Percentiles rank a stretch among this genome's conserved stretches.
Evolutionary conservation across 2,329 filamentous ascomycete genomes (phyloP).

Genomic region (Cladophialophora chaetospira): DNA sequence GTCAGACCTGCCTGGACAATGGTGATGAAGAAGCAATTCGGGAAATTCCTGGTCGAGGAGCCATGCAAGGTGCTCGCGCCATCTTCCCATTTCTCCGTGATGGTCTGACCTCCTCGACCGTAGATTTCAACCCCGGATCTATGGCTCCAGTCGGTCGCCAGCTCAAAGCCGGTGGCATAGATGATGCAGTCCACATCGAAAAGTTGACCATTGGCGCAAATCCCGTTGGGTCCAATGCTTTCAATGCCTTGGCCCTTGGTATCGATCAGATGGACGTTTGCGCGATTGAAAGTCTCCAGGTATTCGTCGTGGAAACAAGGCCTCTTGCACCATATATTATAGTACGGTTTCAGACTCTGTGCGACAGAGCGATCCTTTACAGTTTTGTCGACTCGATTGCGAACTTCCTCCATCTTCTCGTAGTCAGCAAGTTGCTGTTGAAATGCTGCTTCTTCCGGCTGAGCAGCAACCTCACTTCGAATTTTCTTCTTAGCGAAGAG

Average conservation of each 20-base stretch:
- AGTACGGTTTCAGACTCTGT: conserved; percentile 54
- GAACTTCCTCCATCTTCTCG: conserved; percentile 40
- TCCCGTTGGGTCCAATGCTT: conserved; percentile 47
- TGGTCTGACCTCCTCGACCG: conserved; percentile 32
- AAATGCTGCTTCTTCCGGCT: conserved; percentile 4
- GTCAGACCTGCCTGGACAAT: conserved; percentile 13
- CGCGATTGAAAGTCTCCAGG: conserved; percentile 59
- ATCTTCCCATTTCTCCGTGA: conserved; percentile 34
- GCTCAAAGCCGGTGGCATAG: conserved; percentile 49
- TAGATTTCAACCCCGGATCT: conserved; percentile 31
- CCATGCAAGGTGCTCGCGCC: conserved; percentile 23
- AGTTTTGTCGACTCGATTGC: conserved; percentile 49
- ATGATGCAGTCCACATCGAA: conserved; percentile 53
- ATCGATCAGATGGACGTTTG: conserved; percentile 63
- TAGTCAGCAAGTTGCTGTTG: no score
- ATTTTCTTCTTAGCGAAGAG: not conserved
- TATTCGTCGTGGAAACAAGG: conserved; percentile 64
- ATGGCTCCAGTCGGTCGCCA: conserved; percentile 15
- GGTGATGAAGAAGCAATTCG: conserved; percentile 19
- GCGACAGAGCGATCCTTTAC: conserved; percentile 57
- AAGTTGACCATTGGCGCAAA: conserved; percentile 52
- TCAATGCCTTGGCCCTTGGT: conserved; percentile 58
- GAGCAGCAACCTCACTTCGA: not conserved
- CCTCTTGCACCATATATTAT: conserved; percentile 64
- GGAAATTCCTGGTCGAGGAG: conserved; percentile 14